Evolutionary conservation across 75 land plant genomes (phyloP), one percentile per base, ranked within the genome.

Genomic region (Adiantum capillusveneris): DNA sequence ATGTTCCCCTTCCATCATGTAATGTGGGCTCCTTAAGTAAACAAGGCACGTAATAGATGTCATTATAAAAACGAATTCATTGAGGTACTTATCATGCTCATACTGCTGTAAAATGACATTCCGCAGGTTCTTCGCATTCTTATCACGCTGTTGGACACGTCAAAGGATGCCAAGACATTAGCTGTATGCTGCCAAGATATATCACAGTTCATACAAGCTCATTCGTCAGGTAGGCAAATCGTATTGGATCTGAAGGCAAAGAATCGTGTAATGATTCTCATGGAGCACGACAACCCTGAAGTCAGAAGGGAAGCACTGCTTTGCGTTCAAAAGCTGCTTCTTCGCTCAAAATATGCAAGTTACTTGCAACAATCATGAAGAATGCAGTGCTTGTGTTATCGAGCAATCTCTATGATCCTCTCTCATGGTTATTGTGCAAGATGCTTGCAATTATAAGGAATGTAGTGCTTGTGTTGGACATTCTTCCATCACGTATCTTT

Each of bases 281-380:
- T 93, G 98, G 79, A 76, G 37, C 87, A 83, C 73, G 87, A 86
- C 25, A 83, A 81, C 65, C 59, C 83, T 21, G 98, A 93, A 67
- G 95, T 93, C 18, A 74, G 78, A 11, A 93, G 85, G 68, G 75
- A 85, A 53, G 87, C 98, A 9, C 71, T 93, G 17, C 80, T 93
- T 9, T 93, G 90, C 57, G 75, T 86, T 34, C 98, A 93, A 56
- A 92, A 88, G 75, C 84, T 93, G 42, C 84, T 93, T 57, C 79
- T 93, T 28, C 88, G 94, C 21, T 81, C 98, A 36, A 93, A 89
- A 61, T 93, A 93, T 71, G 96, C 87, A 0, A 89, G 98, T 77
- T 89, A 80, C 60, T 60, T 93, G 76, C 96, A 86, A n/a, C n/a
- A n/a, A n/a, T n/a, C n/a, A n/a, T n/a, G n/a, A n/a, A n/a, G n/a